phyloP scores from a whole-genome alignment of 441 rosid genomes.

The Bruguiera hainesii region DNA sequence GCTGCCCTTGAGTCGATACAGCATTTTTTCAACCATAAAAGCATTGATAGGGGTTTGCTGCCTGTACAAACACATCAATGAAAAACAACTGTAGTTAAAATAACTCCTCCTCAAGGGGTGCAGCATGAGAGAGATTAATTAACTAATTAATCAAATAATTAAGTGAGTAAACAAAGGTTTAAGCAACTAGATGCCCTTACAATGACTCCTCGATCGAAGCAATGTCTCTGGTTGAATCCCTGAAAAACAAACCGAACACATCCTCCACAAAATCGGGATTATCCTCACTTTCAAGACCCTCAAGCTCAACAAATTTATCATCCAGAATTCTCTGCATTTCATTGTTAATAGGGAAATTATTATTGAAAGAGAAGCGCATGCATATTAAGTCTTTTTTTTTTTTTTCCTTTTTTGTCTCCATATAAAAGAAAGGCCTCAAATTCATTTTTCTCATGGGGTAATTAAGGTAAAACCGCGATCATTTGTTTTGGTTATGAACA shows the following conservation, averaged over 20 bases:
- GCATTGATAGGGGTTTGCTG: not conserved
- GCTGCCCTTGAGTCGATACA: not conserved
- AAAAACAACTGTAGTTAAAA: not conserved
- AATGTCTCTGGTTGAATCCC: not conserved
- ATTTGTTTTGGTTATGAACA: no score
- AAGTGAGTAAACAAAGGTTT: not conserved
- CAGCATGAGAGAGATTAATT: not conserved
- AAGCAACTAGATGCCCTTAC: not conserved
- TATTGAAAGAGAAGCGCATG: not conserved
- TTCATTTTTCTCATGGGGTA: no score
- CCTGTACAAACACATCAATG: not conserved
- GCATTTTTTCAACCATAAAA: not conserved
- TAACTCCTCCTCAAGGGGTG: not conserved
- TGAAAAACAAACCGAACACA: not conserved
- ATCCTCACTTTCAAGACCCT: not conserved
- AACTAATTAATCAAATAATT: no score
- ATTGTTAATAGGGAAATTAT: not conserved
- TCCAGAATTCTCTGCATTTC: not conserved
- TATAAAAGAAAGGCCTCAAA: no score
- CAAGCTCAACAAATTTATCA: not conserved
- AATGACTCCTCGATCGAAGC: not conserved
- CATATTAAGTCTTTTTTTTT: no score
- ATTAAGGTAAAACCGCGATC: no score
- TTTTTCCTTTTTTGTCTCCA: no score
- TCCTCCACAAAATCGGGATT: constrained; percentile 1